A percentile compares a stretch with the other conserved stretches of the same genome.
Evolutionary conservation across 495 filamentous ascomycete species (phyloP).

Genomic region (Aspergillus sparsus): DNA sequence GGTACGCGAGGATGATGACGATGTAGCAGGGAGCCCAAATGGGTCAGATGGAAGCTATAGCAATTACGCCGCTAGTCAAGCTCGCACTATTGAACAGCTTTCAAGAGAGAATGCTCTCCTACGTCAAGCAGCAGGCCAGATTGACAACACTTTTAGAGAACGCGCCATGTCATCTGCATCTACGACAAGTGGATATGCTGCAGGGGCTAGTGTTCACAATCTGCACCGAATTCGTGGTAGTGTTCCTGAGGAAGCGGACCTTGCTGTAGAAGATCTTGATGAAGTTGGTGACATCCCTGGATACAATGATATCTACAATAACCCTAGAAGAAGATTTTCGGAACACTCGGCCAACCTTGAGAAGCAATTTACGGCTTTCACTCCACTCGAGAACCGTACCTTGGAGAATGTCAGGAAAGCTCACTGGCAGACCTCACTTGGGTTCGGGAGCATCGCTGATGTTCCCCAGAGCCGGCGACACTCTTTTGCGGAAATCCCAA

Average conservation of each 20-base stretch:
- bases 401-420: constrained; percentile 77
- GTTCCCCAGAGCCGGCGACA: constrained; percentile 86
- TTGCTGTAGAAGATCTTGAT: constrained; percentile 69
- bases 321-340: constrained; percentile 56
- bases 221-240: constrained; percentile 62
- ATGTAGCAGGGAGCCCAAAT: constrained; percentile 65
- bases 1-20: constrained; percentile 80
- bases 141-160: constrained; percentile 64
- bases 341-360: constrained; percentile 62
- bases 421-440: constrained; percentile 85
- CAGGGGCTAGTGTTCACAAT: constrained; percentile 54
- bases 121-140: constrained; percentile 61
- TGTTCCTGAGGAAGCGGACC: constrained; percentile 70
- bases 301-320: constrained; percentile 43
- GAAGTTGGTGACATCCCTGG: constrained; percentile 61
- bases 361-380: constrained; percentile 55
- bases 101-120: constrained; percentile 71
- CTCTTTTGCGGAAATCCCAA: constrained; percentile 89
- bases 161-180: constrained; percentile 57
- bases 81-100: constrained; percentile 72
- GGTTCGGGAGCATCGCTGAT: constrained; percentile 70
- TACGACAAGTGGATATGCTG: constrained; percentile 40
- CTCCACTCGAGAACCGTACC: constrained; percentile 67
- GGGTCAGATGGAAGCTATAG: constrained; percentile 60
- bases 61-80: constrained; percentile 57